These are phyloP conservation scores for Akanthomyces uredinophilus DNA, from an alignment of 2,329 filamentous ascomycete species.

Conservation along the genomic window DNA sequence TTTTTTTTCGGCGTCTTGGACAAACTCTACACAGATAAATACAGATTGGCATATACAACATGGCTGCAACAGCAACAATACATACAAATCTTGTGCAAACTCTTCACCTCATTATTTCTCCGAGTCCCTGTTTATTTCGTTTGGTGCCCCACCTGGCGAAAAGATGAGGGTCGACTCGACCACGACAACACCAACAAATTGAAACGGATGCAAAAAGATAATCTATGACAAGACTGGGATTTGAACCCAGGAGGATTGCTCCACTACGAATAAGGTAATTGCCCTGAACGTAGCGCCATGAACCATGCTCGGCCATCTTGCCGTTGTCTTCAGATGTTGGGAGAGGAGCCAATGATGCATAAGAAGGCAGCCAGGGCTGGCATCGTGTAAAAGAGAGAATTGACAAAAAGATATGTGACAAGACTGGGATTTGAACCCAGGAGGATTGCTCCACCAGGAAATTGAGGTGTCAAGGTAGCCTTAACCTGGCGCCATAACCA, in stretches of 20 bases:
- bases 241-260: conserved; percentile 34
- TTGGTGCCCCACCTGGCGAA: neutral
- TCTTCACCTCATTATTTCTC: neutral
- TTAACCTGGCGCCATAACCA: conserved; percentile 35
- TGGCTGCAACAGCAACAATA: conserved; percentile 5
- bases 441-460: conserved; percentile 33
- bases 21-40: neutral
- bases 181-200: neutral
- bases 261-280: conserved; percentile 27
- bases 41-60: conserved; percentile 11
- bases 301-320: conserved; percentile 33
- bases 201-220: neutral
- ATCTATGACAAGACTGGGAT: conserved; percentile 29
- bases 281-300: conserved; percentile 32
- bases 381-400: neutral
- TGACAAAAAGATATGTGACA: conserved; percentile 20
- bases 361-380: neutral
- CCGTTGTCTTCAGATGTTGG: conserved; percentile 10
- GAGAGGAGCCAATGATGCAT: neutral
- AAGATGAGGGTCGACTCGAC: neutral
- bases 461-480: conserved; percentile 25
- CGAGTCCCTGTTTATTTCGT: neutral
- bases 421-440: conserved; percentile 34
- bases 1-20: neutral
- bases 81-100: neutral